Evolutionary conservation across 169 alveolate genomes (phyloP).

Genomic region (Cryptosporidium ubiquitum): DNA sequence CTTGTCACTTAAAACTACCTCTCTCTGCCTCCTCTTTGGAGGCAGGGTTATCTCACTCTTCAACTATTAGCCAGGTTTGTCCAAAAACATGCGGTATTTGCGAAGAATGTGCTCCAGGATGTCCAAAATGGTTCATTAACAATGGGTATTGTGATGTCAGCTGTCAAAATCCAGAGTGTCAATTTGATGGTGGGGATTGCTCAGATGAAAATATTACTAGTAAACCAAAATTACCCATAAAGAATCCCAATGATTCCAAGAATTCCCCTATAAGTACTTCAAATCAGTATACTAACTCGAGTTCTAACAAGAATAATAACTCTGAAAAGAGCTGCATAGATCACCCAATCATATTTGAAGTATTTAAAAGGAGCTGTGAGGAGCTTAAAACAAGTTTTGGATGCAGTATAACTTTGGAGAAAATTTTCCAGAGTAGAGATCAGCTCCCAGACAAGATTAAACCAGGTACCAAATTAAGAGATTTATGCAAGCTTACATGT

Average conservation of each 20-base stretch:
- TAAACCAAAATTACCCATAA: neutral
- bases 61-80: constrained; percentile 78
- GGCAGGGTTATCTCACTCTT: constrained; percentile 74
- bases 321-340: neutral
- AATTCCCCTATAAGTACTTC: neutral
- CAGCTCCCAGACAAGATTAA: constrained; percentile 1
- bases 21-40: constrained; percentile 44
- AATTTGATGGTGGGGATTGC: constrained; percentile 81
- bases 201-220: neutral
- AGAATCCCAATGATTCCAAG: neutral
- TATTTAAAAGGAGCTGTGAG: constrained; percentile 15
- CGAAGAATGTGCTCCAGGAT: constrained; percentile 78
- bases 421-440: neutral
- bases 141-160: constrained; percentile 77
- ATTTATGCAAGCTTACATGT: constrained; percentile 23
- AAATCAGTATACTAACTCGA: neutral
- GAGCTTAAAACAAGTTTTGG: constrained; percentile 21
- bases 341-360: neutral
- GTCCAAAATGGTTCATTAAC: constrained; percentile 79
- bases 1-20: constrained; percentile 41
- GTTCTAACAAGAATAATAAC: neutral
- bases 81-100: constrained; percentile 81
- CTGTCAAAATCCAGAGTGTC: constrained; percentile 79
- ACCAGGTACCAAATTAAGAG: constrained; percentile 4
- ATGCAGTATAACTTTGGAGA: constrained; percentile 11